Percentiles rank a stretch among this genome's conserved stretches.
These are phyloP conservation scores for Beta vulgaris DNA, from an alignment of 148 eudicot species.

Conservation along the genomic window DNA sequence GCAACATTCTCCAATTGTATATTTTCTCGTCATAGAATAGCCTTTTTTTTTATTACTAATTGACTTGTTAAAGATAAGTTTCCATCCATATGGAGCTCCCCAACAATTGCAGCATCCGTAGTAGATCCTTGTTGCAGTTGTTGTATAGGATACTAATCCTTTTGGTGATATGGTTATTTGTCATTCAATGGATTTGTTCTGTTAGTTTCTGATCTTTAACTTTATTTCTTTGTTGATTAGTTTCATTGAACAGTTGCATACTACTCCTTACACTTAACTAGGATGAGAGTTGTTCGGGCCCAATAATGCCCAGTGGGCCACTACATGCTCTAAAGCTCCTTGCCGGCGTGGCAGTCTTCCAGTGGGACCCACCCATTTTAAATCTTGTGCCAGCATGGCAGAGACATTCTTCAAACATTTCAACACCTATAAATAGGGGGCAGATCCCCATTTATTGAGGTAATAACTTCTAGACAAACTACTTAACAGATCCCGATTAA, in stretches of 20 bases:
- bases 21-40: neutral
- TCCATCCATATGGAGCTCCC: neutral
- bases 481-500: no score
- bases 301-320: no score
- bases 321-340: no score
- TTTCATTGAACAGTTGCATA: neutral
- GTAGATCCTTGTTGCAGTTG: neutral
- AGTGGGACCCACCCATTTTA: no score
- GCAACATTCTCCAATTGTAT: neutral
- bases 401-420: no score
- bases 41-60: neutral
- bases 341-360: no score
- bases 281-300: neutral
- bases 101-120: neutral
- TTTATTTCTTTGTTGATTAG: neutral
- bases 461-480: no score
- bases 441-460: no score
- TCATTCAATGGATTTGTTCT: neutral
- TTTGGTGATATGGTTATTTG: neutral
- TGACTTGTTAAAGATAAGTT: neutral
- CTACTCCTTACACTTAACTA: neutral
- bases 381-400: no score
- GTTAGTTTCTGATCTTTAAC: neutral
- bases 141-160: neutral
- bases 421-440: no score